These are phyloP conservation scores for Arthrobotrys musiformis DNA, from an alignment of 2,329 filamentous ascomycete genomes.

Conservation along the genomic window DNA sequence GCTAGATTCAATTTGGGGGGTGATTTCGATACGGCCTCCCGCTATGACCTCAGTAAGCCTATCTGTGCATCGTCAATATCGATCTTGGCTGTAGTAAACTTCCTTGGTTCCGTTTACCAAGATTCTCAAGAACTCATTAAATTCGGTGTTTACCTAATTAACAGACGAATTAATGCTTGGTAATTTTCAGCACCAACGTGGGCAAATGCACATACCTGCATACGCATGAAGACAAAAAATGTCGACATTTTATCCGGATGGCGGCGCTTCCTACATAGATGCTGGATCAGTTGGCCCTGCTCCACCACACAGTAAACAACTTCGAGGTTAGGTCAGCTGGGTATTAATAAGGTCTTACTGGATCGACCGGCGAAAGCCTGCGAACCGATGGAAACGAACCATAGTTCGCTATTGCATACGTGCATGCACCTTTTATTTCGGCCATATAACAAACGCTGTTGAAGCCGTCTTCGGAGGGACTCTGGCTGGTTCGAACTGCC, in stretches of 20 bases:
- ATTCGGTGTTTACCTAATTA: neutral
- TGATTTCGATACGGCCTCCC: neutral
- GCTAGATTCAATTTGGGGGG: neutral
- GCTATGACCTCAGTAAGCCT: slow-evolving; percentile 10
- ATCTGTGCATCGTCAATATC: neutral
- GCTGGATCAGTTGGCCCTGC: neutral
- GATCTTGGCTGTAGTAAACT: neutral
- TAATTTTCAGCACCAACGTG: too few species aligned
- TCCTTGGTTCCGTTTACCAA: slow-evolving; percentile 2
- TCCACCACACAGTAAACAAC: neutral
- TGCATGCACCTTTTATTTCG: too few species aligned
- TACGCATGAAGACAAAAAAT: slow-evolving; percentile 1
- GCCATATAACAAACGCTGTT: too few species aligned
- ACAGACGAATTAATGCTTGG: too few species aligned
- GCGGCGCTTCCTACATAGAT: slow-evolving; percentile 5
- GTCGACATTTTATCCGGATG: slow-evolving; percentile 20
- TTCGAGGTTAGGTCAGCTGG: neutral
- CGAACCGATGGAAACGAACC: neutral
- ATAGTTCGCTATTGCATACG: neutral
- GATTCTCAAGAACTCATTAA: slow-evolving; percentile 6
- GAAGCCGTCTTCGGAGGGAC: neutral
- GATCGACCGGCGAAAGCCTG: neutral
- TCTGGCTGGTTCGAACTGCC: too few species aligned
- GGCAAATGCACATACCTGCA: too few species aligned
- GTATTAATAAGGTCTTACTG: neutral